These are phyloP conservation scores for Vickermania spadyakhi DNA, from an alignment of 208 protist species.

Conservation along the genomic window DNA sequence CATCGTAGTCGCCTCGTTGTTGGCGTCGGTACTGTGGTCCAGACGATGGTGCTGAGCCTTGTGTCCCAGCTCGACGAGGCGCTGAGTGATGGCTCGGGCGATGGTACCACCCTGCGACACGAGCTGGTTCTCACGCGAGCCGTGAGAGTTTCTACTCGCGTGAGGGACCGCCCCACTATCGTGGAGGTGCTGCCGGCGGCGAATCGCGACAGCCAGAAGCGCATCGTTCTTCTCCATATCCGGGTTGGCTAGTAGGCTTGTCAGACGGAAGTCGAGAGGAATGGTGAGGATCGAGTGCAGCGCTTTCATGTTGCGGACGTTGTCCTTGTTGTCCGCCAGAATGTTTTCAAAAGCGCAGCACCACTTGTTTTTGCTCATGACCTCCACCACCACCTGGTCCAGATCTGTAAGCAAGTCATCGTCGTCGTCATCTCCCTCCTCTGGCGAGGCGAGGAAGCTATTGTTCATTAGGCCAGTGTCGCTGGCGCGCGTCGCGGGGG, in stretches of 20 bases:
- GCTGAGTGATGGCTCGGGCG: neutral
- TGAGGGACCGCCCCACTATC: neutral
- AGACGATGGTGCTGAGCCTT: neutral
- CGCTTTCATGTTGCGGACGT: neutral
- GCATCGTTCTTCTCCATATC: constrained; percentile 5
- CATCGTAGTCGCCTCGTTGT: neutral
- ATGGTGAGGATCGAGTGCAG: constrained; percentile 8
- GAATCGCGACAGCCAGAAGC: neutral
- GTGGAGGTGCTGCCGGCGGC: constrained; percentile 5
- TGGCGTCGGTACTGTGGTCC: neutral
- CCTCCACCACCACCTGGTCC: neutral
- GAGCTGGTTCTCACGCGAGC: neutral
- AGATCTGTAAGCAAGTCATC: neutral
- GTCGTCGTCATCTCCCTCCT: neutral
- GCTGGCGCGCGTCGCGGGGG: neutral
- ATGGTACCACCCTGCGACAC: neutral
- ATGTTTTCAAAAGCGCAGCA: constrained; percentile 2
- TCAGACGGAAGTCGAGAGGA: constrained; percentile 2
- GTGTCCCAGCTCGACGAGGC: constrained; percentile 1
- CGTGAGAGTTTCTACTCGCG: neutral
- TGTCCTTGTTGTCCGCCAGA: constrained; percentile 1
- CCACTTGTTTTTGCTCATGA: constrained; percentile 3
- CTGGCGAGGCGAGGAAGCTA: neutral
- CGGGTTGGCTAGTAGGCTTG: constrained; percentile 5
- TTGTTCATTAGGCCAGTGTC: neutral